phyloP scores from a whole-genome alignment of 140 eudicot genomes.

The Oenanthe javanica region DNA sequence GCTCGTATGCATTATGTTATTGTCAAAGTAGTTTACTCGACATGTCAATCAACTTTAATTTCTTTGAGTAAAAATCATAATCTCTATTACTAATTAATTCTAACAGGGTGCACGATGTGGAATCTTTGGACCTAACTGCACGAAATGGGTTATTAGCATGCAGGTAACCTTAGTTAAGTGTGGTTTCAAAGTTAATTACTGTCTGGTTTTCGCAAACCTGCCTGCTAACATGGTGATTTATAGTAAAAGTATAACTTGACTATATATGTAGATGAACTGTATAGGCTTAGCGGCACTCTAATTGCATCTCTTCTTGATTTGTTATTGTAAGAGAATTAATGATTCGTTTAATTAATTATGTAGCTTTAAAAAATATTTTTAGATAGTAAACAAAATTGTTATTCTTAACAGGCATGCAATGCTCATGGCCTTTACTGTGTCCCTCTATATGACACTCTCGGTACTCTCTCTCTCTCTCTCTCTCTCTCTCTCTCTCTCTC shows the following conservation, averaged over 20 bases:
- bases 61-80: neutral
- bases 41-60: neutral
- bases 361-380: neutral
- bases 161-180: conserved; percentile 28
- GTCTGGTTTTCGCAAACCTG: neutral
- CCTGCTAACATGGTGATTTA: neutral
- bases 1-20: neutral
- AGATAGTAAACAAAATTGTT: neutral
- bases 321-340: neutral
- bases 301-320: neutral
- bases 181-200: neutral
- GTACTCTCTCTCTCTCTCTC: conserved; percentile 23
- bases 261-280: neutral
- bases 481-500: neutral
- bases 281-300: conserved; percentile 44
- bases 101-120: conserved; percentile 86
- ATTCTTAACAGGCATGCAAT: conserved; percentile 78
- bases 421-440: conserved; percentile 90
- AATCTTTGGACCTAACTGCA: conserved; percentile 71
- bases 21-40: neutral
- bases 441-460: conserved; percentile 85
- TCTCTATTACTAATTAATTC: neutral
- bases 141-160: conserved; percentile 88
- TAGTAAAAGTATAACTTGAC: neutral
- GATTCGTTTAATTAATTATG: neutral